A percentile compares a stretch with the other conserved stretches of the same genome.
phyloP scores from a whole-genome alignment of 345 rosid genomes.

The Corchorus capsularis region DNA sequence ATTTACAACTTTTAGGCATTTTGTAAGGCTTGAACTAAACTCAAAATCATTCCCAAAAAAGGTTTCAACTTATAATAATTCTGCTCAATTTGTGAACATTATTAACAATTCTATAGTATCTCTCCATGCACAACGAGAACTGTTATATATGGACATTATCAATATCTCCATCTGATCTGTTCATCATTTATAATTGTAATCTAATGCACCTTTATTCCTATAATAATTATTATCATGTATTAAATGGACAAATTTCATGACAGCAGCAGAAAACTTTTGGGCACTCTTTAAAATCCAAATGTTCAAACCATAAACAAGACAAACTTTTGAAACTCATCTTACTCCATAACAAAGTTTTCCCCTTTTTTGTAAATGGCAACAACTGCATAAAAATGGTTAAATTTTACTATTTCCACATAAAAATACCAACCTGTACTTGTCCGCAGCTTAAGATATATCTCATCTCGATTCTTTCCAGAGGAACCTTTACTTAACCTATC shows the following conservation, averaged over 20 bases:
- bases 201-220: not conserved
- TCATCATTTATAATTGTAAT: not conserved
- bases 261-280: not conserved
- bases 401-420: not conserved
- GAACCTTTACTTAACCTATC: conserved; percentile 88
- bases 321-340: conserved; percentile 6
- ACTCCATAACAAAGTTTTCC: not conserved
- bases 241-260: not conserved
- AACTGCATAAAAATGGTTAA: not conserved
- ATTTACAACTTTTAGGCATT: not conserved
- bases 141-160: not conserved
- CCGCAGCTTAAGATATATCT: conserved; percentile 83
- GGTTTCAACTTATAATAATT: not conserved
- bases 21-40: not conserved
- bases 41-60: not conserved
- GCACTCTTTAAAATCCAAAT: conserved; percentile 6
- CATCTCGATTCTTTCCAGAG: conserved; percentile 75
- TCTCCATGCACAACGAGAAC: not conserved
- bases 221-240: not conserved
- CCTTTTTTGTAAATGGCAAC: too few relatives aligned
- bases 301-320: conserved; percentile 3
- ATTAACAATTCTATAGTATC: not conserved
- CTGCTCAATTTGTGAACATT: not conserved
- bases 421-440: conserved; percentile 81
- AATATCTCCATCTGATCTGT: not conserved